These are phyloP conservation scores for Candida boidinii DNA, from an alignment of 805 yeast species.

Conservation along the genomic window DNA sequence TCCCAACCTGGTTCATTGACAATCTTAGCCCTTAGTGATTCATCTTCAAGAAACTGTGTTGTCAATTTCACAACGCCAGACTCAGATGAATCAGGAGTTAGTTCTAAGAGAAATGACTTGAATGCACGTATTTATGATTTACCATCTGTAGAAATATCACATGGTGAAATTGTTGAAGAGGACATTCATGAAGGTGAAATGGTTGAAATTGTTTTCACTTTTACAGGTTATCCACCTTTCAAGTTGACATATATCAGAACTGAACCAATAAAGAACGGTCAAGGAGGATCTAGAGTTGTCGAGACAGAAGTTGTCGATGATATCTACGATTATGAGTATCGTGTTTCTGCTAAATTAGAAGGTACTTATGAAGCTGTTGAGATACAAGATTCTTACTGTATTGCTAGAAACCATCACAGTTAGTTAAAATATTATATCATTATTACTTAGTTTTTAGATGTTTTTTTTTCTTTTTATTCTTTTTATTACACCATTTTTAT, in stretches of 20 bases:
- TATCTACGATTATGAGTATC: constrained; percentile 60
- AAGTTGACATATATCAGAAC: constrained; percentile 76
- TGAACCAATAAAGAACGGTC: constrained; percentile 16
- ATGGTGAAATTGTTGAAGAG: constrained; percentile 66
- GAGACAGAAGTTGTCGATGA: constrained; percentile 57
- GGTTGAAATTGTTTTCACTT: constrained; percentile 75
- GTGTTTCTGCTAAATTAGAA: constrained; percentile 71
- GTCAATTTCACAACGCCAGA: constrained; percentile 44
- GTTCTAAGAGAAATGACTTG: constrained; percentile 18
- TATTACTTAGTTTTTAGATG: too few relatives aligned
- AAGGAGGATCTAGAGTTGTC: constrained; percentile 29
- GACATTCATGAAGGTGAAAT: constrained; percentile 94
- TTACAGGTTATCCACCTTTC: constrained; percentile 89
- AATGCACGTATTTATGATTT: constrained; percentile 33
- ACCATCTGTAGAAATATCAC: constrained; percentile 74
- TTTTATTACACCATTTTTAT: too few relatives aligned
- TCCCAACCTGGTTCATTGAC: constrained; percentile 72
- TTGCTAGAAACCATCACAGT: constrained; percentile 25
- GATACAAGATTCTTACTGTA: constrained; percentile 79
- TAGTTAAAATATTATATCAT: too few relatives aligned
- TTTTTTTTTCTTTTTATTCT: too few relatives aligned
- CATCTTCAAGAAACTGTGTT: constrained; percentile 61
- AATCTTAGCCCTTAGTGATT: constrained; percentile 63
- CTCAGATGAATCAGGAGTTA: constrained; percentile 17
- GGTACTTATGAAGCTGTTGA: constrained; percentile 93